A percentile compares a stretch with the other conserved stretches of the same genome.
phyloP scores from a whole-genome alignment of 2,329 filamentous ascomycete species.

The Aspergillus luchuensis region DNA sequence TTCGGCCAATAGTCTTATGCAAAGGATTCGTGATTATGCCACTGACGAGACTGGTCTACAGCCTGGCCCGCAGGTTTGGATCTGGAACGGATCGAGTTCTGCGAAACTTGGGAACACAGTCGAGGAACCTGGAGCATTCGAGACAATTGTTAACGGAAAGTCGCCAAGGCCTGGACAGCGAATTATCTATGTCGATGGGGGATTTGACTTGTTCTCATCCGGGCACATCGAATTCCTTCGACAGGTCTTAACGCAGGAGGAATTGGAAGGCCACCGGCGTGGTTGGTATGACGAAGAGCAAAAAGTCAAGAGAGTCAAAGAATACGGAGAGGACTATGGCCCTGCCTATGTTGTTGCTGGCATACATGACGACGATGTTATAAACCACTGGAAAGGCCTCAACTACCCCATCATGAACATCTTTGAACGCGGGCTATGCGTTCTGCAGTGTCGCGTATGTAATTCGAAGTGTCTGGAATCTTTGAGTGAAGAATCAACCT shows the following conservation, averaged over 20 bases:
- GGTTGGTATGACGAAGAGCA: conserved; percentile 75
- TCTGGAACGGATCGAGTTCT: conserved; percentile 61
- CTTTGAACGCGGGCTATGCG: conserved; percentile 91
- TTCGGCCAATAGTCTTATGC: conserved; percentile 68
- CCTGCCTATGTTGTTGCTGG: conserved; percentile 89
- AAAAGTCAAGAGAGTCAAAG: conserved; percentile 62
- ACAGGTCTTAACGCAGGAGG: conserved; percentile 72
- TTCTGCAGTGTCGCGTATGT: conserved; percentile 85
- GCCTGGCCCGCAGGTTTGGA: conserved; percentile 82
- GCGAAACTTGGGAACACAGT: conserved; percentile 41
- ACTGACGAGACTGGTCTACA: conserved; percentile 78
- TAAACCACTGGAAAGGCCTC: conserved; percentile 94
- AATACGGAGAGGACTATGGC: conserved; percentile 70
- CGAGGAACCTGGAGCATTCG: conserved; percentile 67
- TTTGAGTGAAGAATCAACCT: not conserved
- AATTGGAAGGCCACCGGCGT: conserved; percentile 64
- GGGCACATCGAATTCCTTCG: conserved; percentile 95
- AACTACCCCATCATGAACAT: conserved; percentile 99
- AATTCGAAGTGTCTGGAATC: not conserved
- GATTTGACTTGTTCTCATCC: conserved; percentile 94
- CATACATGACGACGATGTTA: conserved; percentile 90
- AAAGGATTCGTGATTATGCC: conserved; percentile 81
- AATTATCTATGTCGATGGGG: conserved; percentile 92
- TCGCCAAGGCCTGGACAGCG: conserved; percentile 74
- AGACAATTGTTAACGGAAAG: conserved; percentile 69